Evolutionary conservation across 2,329 filamentous ascomycete species (phyloP), one percentile per base, ranked within the genome.

Genomic region (Cytospora chrysosperma): DNA sequence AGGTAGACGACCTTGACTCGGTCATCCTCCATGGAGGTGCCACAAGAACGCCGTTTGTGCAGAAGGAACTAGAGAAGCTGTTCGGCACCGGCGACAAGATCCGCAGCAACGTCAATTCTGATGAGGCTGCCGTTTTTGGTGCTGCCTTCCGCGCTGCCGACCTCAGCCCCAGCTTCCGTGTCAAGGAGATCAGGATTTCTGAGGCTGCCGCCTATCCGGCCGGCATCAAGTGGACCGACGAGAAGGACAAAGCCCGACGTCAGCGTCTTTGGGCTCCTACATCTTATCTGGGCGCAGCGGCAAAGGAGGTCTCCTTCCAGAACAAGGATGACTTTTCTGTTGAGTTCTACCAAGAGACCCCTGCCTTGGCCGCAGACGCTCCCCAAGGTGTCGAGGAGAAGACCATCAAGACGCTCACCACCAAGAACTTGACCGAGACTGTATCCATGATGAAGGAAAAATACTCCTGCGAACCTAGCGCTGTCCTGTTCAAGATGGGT

Each of bases 121-220:
- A 99, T 72, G 95, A 99, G 78, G 90, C 95, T 27, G 95, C 95
- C 57, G 95, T 96, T 12, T 96, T 98, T 75, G 95, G 95, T 70
- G 94, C 95, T 61, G 93, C 90, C 30, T 98, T 99, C 83, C 92
- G 93, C 73, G 95, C 92, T 57, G 95, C 95, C 59, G 88, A 92
- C 70, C 83, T 99, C 64, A 97, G 92, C 77, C 93, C 94, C 49
- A 94, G 91, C 74, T 99, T 99, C 87, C 89, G 93, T 66, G 95
- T 99, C 73, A 99, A 98, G 83, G 95, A 98, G 73, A 99, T 99
- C 68, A 85, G 91, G 64, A 86, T 91, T 58, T 84, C 81, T n/a
- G 95, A 99, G 70, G 86, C 85, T 26, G 85, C 91, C 50, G 82
- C 83, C 51, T 97, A 95, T 74, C 81, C 88, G 2, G 84, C 90